Conservation (phyloP, 371 early-diverging fungal species). For the Parasitella parasitica region DNA sequence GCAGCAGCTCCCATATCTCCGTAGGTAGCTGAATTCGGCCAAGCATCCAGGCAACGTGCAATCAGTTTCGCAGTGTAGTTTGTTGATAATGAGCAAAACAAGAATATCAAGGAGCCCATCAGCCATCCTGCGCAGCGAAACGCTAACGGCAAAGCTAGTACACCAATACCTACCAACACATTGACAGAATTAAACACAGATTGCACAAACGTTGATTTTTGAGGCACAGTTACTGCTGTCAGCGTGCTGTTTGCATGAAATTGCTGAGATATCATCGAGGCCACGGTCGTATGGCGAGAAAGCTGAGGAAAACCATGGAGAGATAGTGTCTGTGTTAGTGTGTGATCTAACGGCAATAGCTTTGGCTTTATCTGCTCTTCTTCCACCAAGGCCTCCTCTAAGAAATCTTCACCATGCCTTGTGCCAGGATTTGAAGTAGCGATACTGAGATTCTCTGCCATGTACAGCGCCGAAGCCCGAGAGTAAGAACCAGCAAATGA, state of each 20-base stretch:
- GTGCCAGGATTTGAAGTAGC: background rate
- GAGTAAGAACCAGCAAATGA: conserved; percentile 42
- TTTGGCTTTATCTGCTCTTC: background rate
- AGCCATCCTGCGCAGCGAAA: conserved; percentile 50
- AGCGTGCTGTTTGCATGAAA: background rate
- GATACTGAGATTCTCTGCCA: conserved; percentile 26
- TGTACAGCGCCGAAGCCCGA: conserved; percentile 30
- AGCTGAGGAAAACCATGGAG: background rate
- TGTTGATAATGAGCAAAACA: conserved; percentile 44
- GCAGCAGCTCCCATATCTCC: conserved; percentile 68
- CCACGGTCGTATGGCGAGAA: conserved; percentile 15
- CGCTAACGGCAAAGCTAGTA: conserved; percentile 36
- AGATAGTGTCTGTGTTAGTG: conserved; percentile 16
- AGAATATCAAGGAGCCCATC: conserved; percentile 49
- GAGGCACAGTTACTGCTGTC: conserved; percentile 5
- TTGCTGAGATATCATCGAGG: conserved; percentile 12
- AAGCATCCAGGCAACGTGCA: conserved; percentile 45
- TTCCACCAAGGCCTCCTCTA: background rate
- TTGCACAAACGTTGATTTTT: conserved; percentile 34
- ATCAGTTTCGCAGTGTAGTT: conserved; percentile 58
- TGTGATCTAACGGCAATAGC: conserved; percentile 8
- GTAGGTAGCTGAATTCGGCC: conserved; percentile 41
- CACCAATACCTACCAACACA: conserved; percentile 58
- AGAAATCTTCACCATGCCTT: background rate
- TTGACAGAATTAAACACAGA: conserved; percentile 58